Evolutionary conservation across 139 green algal genomes (phyloP).

Genomic region (Mychonastes homosphaera): DNA sequence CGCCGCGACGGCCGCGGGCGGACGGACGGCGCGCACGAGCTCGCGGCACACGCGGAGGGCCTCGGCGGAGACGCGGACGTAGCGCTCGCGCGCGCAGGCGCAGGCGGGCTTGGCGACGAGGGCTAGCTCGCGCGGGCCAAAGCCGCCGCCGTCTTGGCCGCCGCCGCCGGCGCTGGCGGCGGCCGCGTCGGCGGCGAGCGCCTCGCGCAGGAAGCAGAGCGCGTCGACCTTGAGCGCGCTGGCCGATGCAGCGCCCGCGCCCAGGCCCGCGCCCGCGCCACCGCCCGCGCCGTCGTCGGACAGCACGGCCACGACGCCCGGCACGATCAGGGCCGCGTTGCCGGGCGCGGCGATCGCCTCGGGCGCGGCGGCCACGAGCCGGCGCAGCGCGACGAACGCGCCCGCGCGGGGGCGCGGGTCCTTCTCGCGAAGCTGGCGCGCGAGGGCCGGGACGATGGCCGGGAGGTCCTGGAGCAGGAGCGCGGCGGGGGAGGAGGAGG

Average conservation of each 20-base stretch:
- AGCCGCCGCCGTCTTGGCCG: constrained; percentile 2
- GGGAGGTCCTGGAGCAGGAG: constrained; percentile 44
- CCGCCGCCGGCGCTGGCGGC: constrained; percentile 37
- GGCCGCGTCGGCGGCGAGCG: constrained; percentile 37
- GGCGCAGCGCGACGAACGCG: constrained; percentile 58
- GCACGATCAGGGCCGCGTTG: background rate
- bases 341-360: constrained; percentile 18
- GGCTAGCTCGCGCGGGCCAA: constrained; percentile 27
- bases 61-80: constrained; percentile 59
- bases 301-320: background rate
- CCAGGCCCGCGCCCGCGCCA: no score
- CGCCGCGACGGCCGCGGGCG: constrained; percentile 4
- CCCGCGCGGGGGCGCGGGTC: constrained; percentile 56
- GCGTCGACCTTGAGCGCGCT: constrained; percentile 82
- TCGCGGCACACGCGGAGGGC: constrained; percentile 66
- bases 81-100: background rate
- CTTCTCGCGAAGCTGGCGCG: constrained; percentile 62
- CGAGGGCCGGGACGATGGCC: constrained; percentile 38
- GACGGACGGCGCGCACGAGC: constrained; percentile 63
- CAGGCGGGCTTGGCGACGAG: background rate
- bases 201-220: constrained; percentile 69
- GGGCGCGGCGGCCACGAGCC: constrained; percentile 60
- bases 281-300: no score
- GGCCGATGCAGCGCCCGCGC: constrained; percentile 3
- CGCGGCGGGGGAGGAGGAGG: constrained; percentile 13